These are phyloP conservation scores for Pseudopithomyces maydicus DNA, from an alignment of 2,329 filamentous ascomycete genomes.

Conservation along the genomic window DNA sequence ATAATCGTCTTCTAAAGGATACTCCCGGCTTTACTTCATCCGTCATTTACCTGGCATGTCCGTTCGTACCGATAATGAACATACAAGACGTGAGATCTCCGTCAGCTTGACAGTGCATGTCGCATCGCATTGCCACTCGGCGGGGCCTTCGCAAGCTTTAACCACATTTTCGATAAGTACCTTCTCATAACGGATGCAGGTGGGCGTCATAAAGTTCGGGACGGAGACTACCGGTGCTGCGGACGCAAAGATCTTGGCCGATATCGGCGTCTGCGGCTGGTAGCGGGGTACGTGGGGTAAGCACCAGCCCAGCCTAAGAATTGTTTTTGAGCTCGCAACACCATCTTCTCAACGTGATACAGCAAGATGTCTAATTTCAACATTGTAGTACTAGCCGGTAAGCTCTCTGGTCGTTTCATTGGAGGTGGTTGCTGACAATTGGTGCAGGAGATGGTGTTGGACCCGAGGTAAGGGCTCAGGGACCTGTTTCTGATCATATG, in stretches of 20 bases:
- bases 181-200: too few relatives aligned
- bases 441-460: conserved; percentile 47
- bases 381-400: conserved; percentile 49
- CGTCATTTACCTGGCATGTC: too few relatives aligned
- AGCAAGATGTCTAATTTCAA: conserved; percentile 47
- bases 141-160: too few relatives aligned
- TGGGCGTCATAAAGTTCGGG: neutral
- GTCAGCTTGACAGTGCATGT: neutral
- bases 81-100: too few relatives aligned
- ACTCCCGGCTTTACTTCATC: too few relatives aligned
- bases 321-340: conserved; percentile 4
- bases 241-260: neutral
- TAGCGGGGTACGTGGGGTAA: conserved; percentile 9
- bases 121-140: too few relatives aligned
- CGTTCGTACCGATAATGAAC: neutral
- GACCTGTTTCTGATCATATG: neutral
- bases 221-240: neutral
- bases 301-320: neutral
- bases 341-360: neutral
- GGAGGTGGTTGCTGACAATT: conserved; percentile 14
- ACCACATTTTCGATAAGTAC: too few relatives aligned
- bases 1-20: too few relatives aligned
- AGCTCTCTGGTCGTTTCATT: conserved; percentile 10
- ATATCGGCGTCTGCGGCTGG: neutral
- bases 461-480: conserved; percentile 42